These are phyloP conservation scores for Crassisporium funariophilum DNA, from an alignment of 768 basidiomycete genomes.

Conservation along the genomic window DNA sequence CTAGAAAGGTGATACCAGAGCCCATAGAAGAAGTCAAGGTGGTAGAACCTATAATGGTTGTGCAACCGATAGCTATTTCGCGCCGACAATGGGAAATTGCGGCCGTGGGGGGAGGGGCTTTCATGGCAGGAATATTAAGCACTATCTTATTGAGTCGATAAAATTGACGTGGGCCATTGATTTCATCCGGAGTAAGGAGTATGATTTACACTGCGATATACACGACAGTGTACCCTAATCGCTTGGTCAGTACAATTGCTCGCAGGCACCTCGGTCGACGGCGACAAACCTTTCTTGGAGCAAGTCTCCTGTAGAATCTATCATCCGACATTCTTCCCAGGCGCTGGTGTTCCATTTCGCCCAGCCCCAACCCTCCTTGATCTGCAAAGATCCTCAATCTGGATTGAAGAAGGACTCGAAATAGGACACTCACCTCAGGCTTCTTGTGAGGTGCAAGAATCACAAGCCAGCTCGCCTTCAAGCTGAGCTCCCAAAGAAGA, in stretches of 20 bases:
- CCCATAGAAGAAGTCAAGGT: constrained; percentile 5
- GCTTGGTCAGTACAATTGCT: not conserved
- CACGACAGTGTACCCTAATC: constrained; percentile 53
- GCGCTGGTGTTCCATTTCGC: constrained; percentile 55
- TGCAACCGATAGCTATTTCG: constrained; percentile 7
- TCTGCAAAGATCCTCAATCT: constrained; percentile 34
- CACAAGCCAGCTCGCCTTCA: constrained; percentile 63
- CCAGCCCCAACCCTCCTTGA: constrained; percentile 72
- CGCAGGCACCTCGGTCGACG: not conserved
- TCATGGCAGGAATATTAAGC: constrained; percentile 35
- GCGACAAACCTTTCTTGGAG: constrained; percentile 52
- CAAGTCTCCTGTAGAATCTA: constrained; percentile 44
- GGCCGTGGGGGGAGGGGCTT: constrained; percentile 37
- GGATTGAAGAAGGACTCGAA: not conserved
- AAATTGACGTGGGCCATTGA: constrained; percentile 7
- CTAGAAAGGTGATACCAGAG: constrained; percentile 9
- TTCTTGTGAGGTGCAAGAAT: constrained; percentile 77
- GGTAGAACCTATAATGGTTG: not conserved
- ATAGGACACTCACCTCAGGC: constrained; percentile 54
- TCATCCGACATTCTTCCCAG: constrained; percentile 47
- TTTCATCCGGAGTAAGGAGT: constrained; percentile 10
- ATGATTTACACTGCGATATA: constrained; percentile 47
- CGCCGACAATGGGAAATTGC: constrained; percentile 32
- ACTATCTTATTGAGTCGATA: constrained; percentile 31
- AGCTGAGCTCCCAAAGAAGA: constrained; percentile 64